A percentile compares a stretch with the other conserved stretches of the same genome.
Conservation (phyloP, 2,329 filamentous ascomycete genomes). For the Geosmithia flava region DNA sequence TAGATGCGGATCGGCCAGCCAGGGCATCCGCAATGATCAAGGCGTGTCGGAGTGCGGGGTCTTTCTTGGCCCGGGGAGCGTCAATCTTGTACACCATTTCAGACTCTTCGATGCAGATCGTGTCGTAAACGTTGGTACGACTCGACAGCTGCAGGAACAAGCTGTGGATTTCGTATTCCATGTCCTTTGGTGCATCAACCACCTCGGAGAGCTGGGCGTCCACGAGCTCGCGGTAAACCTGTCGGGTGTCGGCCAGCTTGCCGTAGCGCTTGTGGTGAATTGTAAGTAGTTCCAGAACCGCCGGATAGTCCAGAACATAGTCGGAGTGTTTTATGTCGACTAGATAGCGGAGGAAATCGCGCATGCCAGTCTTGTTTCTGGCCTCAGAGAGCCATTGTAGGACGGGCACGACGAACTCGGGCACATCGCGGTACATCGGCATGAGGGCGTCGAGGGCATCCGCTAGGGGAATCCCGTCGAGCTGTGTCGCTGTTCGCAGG, state of each 20-base stretch:
- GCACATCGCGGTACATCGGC: not conserved
- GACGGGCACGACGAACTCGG: not conserved
- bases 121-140: not conserved
- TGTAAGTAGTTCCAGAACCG: not conserved
- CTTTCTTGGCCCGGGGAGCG: not conserved
- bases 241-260: conserved; percentile 9
- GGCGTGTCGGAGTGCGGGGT: not conserved
- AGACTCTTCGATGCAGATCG: not conserved
- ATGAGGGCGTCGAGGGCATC: not conserved
- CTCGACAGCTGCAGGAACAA: conserved; percentile 13
- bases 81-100: conserved; percentile 5
- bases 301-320: not conserved
- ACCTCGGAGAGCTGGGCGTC: conserved; percentile 13
- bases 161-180: conserved; percentile 15
- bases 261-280: conserved; percentile 1
- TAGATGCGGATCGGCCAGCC: not conserved
- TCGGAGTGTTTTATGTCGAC: not conserved
- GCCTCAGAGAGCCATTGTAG: not conserved
- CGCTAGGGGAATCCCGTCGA: not conserved
- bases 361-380: not conserved
- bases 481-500: not conserved
- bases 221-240: conserved; percentile 13
- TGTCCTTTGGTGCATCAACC: conserved; percentile 5
- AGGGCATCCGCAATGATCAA: not conserved
- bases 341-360: not conserved